A percentile compares a stretch with the other conserved stretches of the same genome.
These are phyloP conservation scores for Tricholoma terreum DNA, from an alignment of 768 basidiomycete species.

Conservation along the genomic window DNA sequence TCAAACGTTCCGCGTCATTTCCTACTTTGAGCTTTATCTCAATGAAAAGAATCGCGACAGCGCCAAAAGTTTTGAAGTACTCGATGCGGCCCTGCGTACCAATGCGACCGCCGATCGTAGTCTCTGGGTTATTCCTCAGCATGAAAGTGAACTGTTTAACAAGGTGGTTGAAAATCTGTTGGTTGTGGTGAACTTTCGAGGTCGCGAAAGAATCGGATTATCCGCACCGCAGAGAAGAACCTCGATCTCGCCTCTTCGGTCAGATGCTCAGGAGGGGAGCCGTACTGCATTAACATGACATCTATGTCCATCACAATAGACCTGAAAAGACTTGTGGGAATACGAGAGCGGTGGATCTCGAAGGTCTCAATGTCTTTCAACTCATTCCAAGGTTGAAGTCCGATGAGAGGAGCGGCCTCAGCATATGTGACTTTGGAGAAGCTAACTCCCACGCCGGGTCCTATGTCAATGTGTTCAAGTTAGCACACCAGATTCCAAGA, in stretches of 20 bases:
- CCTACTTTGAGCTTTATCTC: conserved; percentile 18
- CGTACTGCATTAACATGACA: conserved; percentile 19
- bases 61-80: conserved; percentile 19
- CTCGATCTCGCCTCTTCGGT: conserved; percentile 20
- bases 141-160: conserved; percentile 14
- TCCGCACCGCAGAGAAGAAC: conserved; percentile 16
- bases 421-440: conserved; percentile 18
- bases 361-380: conserved; percentile 16
- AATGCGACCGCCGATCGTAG: conserved; percentile 8
- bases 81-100: conserved; percentile 11
- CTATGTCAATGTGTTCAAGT: conserved; percentile 8
- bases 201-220: conserved; percentile 4
- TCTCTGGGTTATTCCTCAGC: conserved; percentile 20
- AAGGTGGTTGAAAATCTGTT: conserved; percentile 18
- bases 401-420: conserved; percentile 16
- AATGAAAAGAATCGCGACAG: conserved; percentile 16
- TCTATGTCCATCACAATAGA: conserved; percentile 20
- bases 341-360: conserved; percentile 21
- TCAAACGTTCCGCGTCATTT: conserved; percentile 10
- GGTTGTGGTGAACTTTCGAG: conserved; percentile 11
- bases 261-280: conserved; percentile 13
- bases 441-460: conserved; percentile 15
- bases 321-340: conserved; percentile 21
- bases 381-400: conserved; percentile 8
- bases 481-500: not conserved